phyloP scores from a whole-genome alignment of 2,329 filamentous ascomycete species.

The Grosmannia clavigera region DNA sequence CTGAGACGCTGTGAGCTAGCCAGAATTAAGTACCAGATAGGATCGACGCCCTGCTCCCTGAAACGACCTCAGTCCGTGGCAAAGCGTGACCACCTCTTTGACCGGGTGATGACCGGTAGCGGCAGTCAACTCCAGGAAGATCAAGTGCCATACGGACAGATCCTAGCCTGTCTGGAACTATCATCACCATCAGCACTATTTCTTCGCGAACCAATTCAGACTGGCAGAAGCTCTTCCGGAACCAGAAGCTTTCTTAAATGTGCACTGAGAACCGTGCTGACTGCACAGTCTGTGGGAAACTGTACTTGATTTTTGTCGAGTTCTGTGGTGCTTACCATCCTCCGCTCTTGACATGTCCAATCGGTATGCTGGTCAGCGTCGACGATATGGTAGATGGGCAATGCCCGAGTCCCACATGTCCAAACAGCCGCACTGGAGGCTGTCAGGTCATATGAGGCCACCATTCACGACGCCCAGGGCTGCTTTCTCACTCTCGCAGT shows the following conservation, averaged over 20 bases:
- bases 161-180: neutral
- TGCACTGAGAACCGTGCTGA: conserved; percentile 44
- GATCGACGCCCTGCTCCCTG: neutral
- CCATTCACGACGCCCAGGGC: neutral
- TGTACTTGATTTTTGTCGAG: conserved; percentile 44
- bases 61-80: neutral
- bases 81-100: neutral
- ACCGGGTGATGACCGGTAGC: neutral
- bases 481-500: neutral
- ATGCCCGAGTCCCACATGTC: conserved; percentile 47
- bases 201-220: neutral
- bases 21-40: neutral
- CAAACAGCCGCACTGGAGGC: conserved; percentile 43
- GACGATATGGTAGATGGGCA: conserved; percentile 38
- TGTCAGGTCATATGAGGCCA: conserved; percentile 38
- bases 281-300: conserved; percentile 48
- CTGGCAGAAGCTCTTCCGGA: neutral
- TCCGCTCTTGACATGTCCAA: conserved; percentile 34
- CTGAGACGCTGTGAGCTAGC: neutral
- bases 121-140: neutral
- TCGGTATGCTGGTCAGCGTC: conserved; percentile 25
- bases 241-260: conserved; percentile 31
- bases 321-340: conserved; percentile 41
- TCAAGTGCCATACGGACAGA: neutral
- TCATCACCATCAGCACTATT: neutral